Conservation (phyloP, 2,329 filamentous ascomycete species). For the Keithomyces neogunnii region DNA sequence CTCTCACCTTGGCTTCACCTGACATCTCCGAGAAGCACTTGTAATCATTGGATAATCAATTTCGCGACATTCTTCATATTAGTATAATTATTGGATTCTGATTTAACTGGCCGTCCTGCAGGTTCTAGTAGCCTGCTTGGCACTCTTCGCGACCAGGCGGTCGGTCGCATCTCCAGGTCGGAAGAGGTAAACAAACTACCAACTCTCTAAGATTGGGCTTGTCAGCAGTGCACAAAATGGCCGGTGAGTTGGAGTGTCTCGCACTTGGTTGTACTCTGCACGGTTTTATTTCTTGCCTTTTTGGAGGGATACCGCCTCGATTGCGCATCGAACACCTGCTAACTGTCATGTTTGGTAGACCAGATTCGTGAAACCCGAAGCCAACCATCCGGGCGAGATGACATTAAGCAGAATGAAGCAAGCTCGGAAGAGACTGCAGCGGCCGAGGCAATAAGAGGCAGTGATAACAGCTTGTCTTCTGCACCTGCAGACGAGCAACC, state of each 20-base stretch:
- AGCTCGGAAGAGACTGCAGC: neutral
- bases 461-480: slow-evolving; percentile 1
- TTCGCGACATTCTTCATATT: no score
- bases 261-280: neutral
- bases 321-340: neutral
- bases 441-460: neutral
- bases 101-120: no score
- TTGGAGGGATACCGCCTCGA: neutral
- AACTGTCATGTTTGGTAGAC: neutral
- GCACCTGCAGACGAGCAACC: slow-evolving; percentile 16
- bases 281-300: neutral
- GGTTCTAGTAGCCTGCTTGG: neutral
- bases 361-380: neutral
- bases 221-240: slow-evolving; percentile 1
- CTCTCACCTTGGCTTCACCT: neutral
- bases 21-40: no score
- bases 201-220: neutral
- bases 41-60: no score
- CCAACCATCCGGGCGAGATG: neutral
- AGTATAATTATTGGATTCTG: no score
- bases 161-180: neutral
- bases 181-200: neutral
- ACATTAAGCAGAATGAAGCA: neutral
- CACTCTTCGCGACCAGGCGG: neutral
- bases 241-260: slow-evolving; percentile 1